A percentile compares a stretch with the other conserved stretches of the same genome.
Evolutionary conservation across 257 asterid species (phyloP).

Genomic region (Petrea volubilis): DNA sequence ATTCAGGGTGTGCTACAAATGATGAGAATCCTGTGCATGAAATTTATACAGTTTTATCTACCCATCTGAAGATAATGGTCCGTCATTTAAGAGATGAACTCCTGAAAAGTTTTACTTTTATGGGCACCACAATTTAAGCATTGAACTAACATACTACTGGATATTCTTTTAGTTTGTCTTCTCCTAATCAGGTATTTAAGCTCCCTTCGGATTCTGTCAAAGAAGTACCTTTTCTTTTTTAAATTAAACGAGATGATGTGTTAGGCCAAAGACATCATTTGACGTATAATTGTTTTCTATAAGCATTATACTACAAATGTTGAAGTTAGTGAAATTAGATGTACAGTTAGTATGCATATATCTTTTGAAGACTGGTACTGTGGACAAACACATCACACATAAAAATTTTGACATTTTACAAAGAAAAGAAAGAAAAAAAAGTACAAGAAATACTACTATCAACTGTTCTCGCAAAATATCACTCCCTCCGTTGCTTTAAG

Average conservation of each 20-base stretch:
- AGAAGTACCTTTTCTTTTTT: not conserved
- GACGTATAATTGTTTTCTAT: not conserved
- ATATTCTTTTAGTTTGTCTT: conserved; percentile 14
- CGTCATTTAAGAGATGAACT: not conserved
- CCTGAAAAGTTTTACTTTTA: not conserved
- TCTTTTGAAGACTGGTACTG: not conserved
- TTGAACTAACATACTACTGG: not conserved
- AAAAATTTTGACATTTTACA: not conserved
- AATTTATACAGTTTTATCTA: conserved; percentile 8
- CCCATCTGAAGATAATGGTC: conserved; percentile 7
- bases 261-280: not conserved
- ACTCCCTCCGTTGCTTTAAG: too few species aligned
- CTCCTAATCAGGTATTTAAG: conserved; percentile 3
- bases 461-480: not conserved
- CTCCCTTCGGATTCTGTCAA: not conserved
- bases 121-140: not conserved
- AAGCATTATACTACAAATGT: not conserved
- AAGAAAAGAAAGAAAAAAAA: not conserved
- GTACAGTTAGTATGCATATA: not conserved
- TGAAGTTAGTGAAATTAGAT: not conserved
- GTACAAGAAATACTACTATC: not conserved
- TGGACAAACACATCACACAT: not conserved
- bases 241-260: not conserved
- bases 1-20: not conserved
- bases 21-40: not conserved